Evolutionary conservation across 495 filamentous ascomycete genomes (phyloP), one percentile per base, ranked within the genome.

Genomic region (Lophium mytilinum): DNA sequence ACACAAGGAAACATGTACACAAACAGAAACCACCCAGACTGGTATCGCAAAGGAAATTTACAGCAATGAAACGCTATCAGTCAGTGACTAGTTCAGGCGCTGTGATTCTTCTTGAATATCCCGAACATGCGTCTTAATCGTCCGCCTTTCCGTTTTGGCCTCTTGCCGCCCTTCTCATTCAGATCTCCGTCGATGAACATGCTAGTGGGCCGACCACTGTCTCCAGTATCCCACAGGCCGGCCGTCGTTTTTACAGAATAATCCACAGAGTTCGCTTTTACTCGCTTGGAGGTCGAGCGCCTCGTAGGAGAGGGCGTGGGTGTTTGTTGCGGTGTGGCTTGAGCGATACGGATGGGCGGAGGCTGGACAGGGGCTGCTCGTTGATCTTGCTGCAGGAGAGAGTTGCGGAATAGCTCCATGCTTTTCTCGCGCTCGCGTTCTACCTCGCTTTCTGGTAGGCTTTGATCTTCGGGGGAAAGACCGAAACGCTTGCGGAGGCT

Each of bases 201-300:
- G 48, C 61, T 64, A 0, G 61, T 64, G 1, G 61, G 61, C 39
- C 61, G 37, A 4, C 11, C 47, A 33, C 59, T 60, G 14, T 61
- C 62, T 0, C 62, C 62, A 4, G 62, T 61, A 15, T 61, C 62
- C 62, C 62, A 65, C 19, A 65, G 30, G 1, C 62, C 62, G 0
- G 57, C 49, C 36, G 62, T 65, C 21, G 62, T 61, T 15, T 18
- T n/a, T 0, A 61, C 40, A 24, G 57, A 57, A 19, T 65, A 57
- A 40, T 65, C 57, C 9, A 57, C 57, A 14, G 54, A 61, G 11
- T 52, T 41, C 7, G 50, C 18, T 34, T 61, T 61, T 17, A 18
- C 12, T 8, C 50, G 6, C 24, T 55, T 40, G 24, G 24, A 30
- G 5, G 35, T 14, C 17, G 43, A 39, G 1, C 47, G 30, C 5